phyloP scores from a whole-genome alignment of 139 green algal species.

The Chlorella sp. region DNA sequence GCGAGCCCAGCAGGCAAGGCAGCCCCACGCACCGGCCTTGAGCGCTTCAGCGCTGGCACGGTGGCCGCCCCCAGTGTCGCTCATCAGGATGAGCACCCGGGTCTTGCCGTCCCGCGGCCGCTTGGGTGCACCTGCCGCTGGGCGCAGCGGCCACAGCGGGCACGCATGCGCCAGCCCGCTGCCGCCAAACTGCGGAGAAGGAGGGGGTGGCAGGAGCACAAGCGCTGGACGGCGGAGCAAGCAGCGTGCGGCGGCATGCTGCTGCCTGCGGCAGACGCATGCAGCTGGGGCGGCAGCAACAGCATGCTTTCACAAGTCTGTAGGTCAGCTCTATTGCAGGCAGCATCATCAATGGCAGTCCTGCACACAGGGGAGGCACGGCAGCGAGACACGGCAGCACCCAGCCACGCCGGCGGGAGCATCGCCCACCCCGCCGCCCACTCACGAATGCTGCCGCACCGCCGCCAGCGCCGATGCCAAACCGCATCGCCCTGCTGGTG shows the following conservation, averaged over 20 bases:
- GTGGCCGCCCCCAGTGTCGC: constrained; percentile 96
- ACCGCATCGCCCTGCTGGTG: not conserved
- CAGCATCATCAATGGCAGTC: no score
- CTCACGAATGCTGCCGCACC: constrained; percentile 26
- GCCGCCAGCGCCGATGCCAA: not conserved
- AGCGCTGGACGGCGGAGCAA: no score
- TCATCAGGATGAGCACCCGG: constrained; percentile 94
- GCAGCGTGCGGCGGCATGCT: not conserved
- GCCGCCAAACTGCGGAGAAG: constrained; percentile 35
- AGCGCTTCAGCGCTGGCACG: constrained; percentile 93
- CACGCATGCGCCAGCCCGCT: constrained; percentile 8
- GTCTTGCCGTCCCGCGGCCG: constrained; percentile 12
- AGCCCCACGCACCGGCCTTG: constrained; percentile 46
- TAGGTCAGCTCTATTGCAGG: no score
- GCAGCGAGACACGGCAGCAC: no score
- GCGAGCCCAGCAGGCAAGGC: not conserved
- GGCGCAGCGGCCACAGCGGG: constrained; percentile 41
- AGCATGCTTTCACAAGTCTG: no score
- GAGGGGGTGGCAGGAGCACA: no score
- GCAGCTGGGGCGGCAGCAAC: no score
- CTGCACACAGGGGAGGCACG: no score
- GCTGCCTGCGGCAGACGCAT: not conserved
- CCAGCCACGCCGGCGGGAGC: no score
- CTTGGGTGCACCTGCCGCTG: not conserved
- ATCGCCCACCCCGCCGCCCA: no score